A percentile compares a stretch with the other conserved stretches of the same genome.
phyloP scores from a whole-genome alignment of 176 grass and related monocot genomes.

The Lolium multiflorum region DNA sequence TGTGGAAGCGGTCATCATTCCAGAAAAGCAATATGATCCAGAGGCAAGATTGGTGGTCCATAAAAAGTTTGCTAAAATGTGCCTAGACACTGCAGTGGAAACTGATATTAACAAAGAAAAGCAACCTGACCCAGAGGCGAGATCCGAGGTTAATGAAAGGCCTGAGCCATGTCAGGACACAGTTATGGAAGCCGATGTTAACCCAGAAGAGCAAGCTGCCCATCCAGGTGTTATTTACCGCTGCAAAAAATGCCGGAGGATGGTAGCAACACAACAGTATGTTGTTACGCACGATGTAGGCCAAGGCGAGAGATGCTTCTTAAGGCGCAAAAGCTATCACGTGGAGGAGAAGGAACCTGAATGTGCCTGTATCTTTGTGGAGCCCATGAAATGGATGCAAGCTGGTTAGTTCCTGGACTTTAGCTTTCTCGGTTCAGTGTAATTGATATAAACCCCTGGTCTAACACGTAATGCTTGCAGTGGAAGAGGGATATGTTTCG shows the following conservation, averaged over 20 bases:
- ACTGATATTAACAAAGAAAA: slow-evolving; percentile 28
- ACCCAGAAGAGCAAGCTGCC: slow-evolving; percentile 37
- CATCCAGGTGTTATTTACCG: slow-evolving; percentile 66
- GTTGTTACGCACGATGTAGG: slow-evolving; percentile 73
- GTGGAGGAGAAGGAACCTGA: slow-evolving; percentile 48
- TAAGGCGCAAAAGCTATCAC: slow-evolving; percentile 45
- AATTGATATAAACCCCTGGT: neutral
- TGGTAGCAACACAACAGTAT: slow-evolving; percentile 76
- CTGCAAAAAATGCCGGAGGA: slow-evolving; percentile 75
- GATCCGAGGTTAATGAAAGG: slow-evolving; percentile 20
- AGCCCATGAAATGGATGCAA: slow-evolving; percentile 96
- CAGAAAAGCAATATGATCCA: slow-evolving; percentile 20
- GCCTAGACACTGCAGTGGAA: slow-evolving; percentile 8
- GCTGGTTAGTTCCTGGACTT: slow-evolving; percentile 48
- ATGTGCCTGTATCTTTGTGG: slow-evolving; percentile 78
- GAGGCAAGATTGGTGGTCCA: slow-evolving; percentile 16
- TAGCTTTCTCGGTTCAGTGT: neutral
- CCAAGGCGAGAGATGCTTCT: slow-evolving; percentile 56
- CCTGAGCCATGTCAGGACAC: slow-evolving; percentile 26
- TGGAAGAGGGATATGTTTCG: slow-evolving; percentile 68
- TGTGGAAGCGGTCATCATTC: slow-evolving; percentile 12
- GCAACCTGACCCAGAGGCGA: neutral
- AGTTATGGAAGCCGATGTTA: slow-evolving; percentile 39
- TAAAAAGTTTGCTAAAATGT: slow-evolving; percentile 33
- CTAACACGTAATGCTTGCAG: slow-evolving; percentile 38